A percentile compares a stretch with the other conserved stretches of the same genome.
phyloP scores from a whole-genome alignment of 2,329 filamentous ascomycete genomes.

The Trichophyton benhamiae region DNA sequence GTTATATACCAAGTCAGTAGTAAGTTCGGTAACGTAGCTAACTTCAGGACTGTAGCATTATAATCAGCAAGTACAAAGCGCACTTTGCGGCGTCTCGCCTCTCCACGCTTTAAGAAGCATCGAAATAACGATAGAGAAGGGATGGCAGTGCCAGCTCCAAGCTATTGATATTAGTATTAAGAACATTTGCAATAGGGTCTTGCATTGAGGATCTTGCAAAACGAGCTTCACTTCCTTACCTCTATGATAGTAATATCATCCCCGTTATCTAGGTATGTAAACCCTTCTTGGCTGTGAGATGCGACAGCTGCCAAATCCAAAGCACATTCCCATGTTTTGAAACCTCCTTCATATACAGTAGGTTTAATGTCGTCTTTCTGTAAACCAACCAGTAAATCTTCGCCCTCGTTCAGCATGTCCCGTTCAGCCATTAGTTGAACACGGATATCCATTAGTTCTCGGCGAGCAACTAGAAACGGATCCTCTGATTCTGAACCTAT shows the following conservation, averaged over 20 bases:
- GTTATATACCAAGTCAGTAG: constrained; percentile 40
- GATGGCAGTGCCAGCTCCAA: constrained; percentile 53
- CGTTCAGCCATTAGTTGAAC: constrained; percentile 52
- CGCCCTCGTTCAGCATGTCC: constrained; percentile 29
- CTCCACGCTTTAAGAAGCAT: constrained; percentile 17
- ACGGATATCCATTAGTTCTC: constrained; percentile 52
- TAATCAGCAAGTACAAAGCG: constrained; percentile 51
- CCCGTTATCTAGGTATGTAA: constrained; percentile 5
- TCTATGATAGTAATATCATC: constrained; percentile 33
- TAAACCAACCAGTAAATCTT: constrained; percentile 36
- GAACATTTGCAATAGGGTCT: too few species aligned
- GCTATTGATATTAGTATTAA: constrained; percentile 21
- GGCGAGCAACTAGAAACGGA: constrained; percentile 36
- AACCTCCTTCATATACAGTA: constrained; percentile 54
- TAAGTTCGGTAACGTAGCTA: constrained; percentile 50
- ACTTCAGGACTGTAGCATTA: constrained; percentile 47
- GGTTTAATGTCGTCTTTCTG: constrained; percentile 46
- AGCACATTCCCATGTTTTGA: constrained; percentile 58
- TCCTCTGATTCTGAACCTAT: constrained; percentile 20
- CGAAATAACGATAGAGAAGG: constrained; percentile 45
- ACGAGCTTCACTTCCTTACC: constrained; percentile 13
- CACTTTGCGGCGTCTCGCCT: constrained; percentile 17
- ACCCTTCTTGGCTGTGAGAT: constrained; percentile 19
- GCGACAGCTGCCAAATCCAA: constrained; percentile 40
- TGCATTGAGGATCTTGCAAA: not conserved